Base-by-base conservation (phyloP, 2,329 filamentous ascomycete genomes). In the Aspergillus costaricaensis region DNA sequence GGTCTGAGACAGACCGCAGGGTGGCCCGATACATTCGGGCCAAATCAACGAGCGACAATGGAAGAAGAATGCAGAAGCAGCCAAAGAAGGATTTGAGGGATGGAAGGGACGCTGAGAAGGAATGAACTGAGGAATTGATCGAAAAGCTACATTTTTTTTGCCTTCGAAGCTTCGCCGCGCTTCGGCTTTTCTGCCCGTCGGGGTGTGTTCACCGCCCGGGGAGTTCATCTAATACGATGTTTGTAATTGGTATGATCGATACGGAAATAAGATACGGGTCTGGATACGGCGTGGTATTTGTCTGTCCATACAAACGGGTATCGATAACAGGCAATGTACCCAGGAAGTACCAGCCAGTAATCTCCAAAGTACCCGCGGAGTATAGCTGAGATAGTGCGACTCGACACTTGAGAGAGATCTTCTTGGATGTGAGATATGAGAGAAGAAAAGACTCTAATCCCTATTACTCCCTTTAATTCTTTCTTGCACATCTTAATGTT, bases 1-100 rank as follows among this genome's bases (percentile, higher is more conserved):
- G 72, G 67, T 72, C 72, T 72, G 70, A 66, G 60, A 71, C 67
- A 71, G 74, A 74, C 70, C 74, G 71, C 58, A 76, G 59, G 44
- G 74, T 75, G 56, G 67, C 66, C 61, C 72, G 73, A 65, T 78
- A 72, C 76, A 79, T 79, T 58, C 72, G 68, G 67, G 52, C 62
- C 56, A 15, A 25, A 15, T 17, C 23, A 49, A 49, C 23, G 47
- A 27, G 23, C 15, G 47, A 30, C 15, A 36, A 36, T 36, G 25
- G n/a, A 1, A 14, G 15, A 15, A 25, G 25, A 15, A 2, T 10
- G 23, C 23, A 27, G 9, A 23, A n/a, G 41, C 41, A 44, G 17
- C 9, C 7, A 9, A 21, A 44, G 7, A 44, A 17, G 39, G 9
- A 43, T 43, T 10, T n/a, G 5, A 43, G 10, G 39, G 17, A 43